Percentiles rank a stretch among this genome's conserved stretches.
These are phyloP conservation scores for Spathaspora passalidarum DNA, from an alignment of 805 yeast species.

Conservation along the genomic window DNA sequence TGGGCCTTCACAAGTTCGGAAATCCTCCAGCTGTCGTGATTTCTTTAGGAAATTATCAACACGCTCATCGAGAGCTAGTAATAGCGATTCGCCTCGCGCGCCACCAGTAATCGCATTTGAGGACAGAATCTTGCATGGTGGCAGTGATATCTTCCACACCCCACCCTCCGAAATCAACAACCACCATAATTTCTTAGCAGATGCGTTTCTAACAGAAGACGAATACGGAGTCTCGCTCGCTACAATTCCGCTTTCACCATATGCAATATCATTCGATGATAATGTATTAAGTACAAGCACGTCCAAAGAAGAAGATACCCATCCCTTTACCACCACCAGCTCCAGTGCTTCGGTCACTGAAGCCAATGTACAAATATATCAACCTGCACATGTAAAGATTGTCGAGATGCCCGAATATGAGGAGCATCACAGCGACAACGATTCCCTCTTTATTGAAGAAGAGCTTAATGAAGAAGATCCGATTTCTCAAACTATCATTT, in stretches of 20 bases:
- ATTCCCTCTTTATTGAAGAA: too few relatives aligned
- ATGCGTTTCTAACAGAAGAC: background rate
- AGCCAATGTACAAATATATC: constrained; percentile 11
- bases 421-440: too few relatives aligned
- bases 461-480: background rate
- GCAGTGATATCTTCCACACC: background rate
- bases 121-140: background rate
- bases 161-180: background rate
- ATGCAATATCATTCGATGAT: constrained; percentile 12
- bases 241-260: background rate
- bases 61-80: background rate
- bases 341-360: constrained; percentile 8
- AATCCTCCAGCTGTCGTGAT: background rate
- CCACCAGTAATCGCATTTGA: background rate
- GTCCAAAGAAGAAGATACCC: constrained; percentile 9
- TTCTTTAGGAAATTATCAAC: background rate
- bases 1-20: background rate
- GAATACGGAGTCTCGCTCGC: background rate
- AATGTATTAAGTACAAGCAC: constrained; percentile 16
- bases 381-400: background rate
- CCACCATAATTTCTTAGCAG: background rate
- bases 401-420: background rate
- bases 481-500: background rate
- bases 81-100: too few relatives aligned
- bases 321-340: background rate